These are phyloP conservation scores for Colletotrichum theobromicola DNA, from an alignment of 2,329 filamentous ascomycete species.

Conservation along the genomic window DNA sequence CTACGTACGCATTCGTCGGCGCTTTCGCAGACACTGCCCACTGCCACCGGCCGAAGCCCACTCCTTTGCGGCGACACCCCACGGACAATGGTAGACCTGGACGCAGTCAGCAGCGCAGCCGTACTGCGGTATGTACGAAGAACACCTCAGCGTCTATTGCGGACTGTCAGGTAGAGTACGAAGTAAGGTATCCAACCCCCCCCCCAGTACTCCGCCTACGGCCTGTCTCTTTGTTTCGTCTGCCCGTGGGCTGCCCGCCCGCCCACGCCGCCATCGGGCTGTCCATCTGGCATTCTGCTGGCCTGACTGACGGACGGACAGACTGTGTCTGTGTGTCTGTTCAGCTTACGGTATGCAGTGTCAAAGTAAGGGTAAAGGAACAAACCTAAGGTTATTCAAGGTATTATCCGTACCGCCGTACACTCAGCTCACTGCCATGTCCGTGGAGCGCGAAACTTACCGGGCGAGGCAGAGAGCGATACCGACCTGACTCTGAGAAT, in stretches of 20 bases:
- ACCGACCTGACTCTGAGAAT: neutral
- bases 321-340: slow-evolving; percentile 2
- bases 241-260: neutral
- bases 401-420: neutral
- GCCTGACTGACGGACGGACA: neutral
- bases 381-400: neutral
- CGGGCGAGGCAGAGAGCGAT: neutral
- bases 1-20: slow-evolving; percentile 5
- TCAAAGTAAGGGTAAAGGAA: neutral
- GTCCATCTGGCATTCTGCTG: neutral
- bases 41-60: neutral
- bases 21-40: slow-evolving; percentile 10
- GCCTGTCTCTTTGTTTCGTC: neutral
- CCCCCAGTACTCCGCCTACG: neutral
- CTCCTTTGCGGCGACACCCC: neutral
- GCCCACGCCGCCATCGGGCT: neutral
- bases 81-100: neutral
- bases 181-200: neutral
- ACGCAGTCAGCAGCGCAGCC: neutral
- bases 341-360: neutral
- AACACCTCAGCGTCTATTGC: neutral
- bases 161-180: neutral
- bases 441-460: neutral
- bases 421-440: neutral
- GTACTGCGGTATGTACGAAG: neutral